Percentiles rank a stretch among this genome's conserved stretches.
Conservation (phyloP, 441 rosid genomes). For the Jatropha multifida region DNA sequence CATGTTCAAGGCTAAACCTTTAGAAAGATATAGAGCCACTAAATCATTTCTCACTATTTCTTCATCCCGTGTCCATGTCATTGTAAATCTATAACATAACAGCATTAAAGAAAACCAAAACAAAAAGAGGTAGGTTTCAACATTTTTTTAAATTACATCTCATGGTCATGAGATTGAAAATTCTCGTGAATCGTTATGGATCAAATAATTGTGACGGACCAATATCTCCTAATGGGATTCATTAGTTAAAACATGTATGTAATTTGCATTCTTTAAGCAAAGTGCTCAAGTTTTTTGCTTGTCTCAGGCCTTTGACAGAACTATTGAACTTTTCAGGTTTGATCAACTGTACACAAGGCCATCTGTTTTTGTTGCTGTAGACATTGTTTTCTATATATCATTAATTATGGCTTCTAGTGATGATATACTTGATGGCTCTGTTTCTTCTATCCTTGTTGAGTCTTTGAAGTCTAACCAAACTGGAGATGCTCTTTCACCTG, state of each 20-base stretch:
- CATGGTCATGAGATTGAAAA: background rate
- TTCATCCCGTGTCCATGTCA: background rate
- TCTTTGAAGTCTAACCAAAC: constrained; percentile 31
- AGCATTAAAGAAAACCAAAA: background rate
- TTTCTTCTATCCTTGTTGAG: constrained; percentile 34
- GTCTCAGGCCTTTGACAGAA: background rate
- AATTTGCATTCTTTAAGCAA: background rate
- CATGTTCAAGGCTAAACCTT: background rate
- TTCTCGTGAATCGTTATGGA: background rate
- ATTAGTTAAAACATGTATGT: background rate
- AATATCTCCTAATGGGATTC: background rate
- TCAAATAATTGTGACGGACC: background rate
- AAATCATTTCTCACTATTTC: background rate
- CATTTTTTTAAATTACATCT: background rate
- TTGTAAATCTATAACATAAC: background rate
- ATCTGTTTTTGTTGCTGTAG: constrained; percentile 13
- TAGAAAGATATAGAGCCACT: background rate
- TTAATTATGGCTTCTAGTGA: constrained; percentile 50
- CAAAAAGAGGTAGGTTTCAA: background rate
- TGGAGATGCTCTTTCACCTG: constrained; percentile 51
- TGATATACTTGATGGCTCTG: constrained; percentile 36
- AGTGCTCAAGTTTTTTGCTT: background rate
- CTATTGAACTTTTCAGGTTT: background rate
- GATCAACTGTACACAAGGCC: background rate
- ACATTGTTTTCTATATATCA: constrained; percentile 11